Base-by-base conservation (phyloP, 75 land plant genomes). In the Gnetum montanum region DNA sequence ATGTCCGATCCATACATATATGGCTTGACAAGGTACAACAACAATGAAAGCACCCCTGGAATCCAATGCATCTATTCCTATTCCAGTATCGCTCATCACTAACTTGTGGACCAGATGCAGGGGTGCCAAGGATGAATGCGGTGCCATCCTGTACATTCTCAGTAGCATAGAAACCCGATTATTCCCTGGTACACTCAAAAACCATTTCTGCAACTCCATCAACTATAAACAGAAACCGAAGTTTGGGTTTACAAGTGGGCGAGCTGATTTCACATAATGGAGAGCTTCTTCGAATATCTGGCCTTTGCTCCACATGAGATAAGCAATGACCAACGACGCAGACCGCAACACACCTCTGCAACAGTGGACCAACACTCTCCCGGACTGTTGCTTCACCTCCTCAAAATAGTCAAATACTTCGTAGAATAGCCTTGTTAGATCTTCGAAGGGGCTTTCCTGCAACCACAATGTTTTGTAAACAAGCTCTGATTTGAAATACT, bases 381-480 rank as follows among this genome's bases (percentile, higher is more conserved):
- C 97, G 8, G 68, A 70, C 31, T 79, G 88, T 55, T 83, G 79
- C 31, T 85, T 49, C 25, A 91, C 97, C 52, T 91, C 97, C 62
- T 91, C 97, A 61, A 91, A 87, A 74, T 87, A 91, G 60, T 91
- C 97, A 71, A 87, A 91, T 8, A 91, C 97, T 60, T 87, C 93
- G 67, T 91, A 91, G 0, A 91, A 59, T 24, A 91, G 78, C 58
- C 88, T 87, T 0, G 93, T 91, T 15, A 91, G 87, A 58, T 91
- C 97, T 62, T 91, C 97, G 1, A 72, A 70, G 0, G 88, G 88
- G 46, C 78, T 80, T 50, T 91, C 97, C 43, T 84, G 93, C 54
- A 91, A 60, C 97, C 97, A 91, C n/a, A 91, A 73, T n/a, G 93
- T 91, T 68, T 84, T 83, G 73, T 91, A 91, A 2, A 65, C 76